Percentiles rank a stretch among this genome's conserved stretches.
Evolutionary conservation across 2,329 filamentous ascomycete genomes (phyloP).

Genomic region (Gyromitra esculenta): DNA sequence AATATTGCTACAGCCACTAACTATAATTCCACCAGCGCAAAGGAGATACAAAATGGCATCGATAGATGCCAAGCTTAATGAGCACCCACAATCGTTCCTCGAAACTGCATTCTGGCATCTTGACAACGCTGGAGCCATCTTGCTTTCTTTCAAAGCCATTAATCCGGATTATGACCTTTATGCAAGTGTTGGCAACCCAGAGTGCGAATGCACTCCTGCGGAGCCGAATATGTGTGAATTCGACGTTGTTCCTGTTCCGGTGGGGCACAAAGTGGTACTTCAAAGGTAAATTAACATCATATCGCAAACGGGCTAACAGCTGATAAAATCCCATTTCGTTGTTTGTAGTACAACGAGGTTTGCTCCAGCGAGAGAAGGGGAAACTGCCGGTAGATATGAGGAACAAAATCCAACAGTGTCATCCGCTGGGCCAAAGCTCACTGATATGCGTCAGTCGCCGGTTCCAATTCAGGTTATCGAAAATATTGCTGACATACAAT

Average conservation of each 20-base stretch:
- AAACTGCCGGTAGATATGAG: not conserved
- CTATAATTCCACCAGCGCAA: not conserved
- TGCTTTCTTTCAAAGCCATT: conserved; percentile 26
- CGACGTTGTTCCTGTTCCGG: conserved; percentile 37
- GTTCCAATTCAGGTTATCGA: not conserved
- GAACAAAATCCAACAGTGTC: no score
- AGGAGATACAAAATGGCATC: not conserved
- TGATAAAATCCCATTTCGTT: not conserved
- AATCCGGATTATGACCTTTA: not conserved
- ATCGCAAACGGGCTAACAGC: not conserved
- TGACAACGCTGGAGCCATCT: conserved; percentile 47
- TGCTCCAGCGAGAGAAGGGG: not conserved
- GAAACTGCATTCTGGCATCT: conserved; percentile 42
- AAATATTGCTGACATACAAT: not conserved
- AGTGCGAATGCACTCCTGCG: not conserved
- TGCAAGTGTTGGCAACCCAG: not conserved
- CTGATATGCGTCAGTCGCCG: not conserved
- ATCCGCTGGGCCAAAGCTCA: not conserved
- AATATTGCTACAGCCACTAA: not conserved
- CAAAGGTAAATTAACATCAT: conserved; percentile 25
- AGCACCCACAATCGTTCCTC: not conserved
- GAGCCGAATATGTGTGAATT: not conserved
- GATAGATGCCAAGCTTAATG: conserved; percentile 2
- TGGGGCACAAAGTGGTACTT: conserved; percentile 37
- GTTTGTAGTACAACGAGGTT: not conserved